Evolutionary conservation across 2,329 filamentous ascomycete genomes (phyloP).

Genomic region (Cladosporium oxysporum): DNA sequence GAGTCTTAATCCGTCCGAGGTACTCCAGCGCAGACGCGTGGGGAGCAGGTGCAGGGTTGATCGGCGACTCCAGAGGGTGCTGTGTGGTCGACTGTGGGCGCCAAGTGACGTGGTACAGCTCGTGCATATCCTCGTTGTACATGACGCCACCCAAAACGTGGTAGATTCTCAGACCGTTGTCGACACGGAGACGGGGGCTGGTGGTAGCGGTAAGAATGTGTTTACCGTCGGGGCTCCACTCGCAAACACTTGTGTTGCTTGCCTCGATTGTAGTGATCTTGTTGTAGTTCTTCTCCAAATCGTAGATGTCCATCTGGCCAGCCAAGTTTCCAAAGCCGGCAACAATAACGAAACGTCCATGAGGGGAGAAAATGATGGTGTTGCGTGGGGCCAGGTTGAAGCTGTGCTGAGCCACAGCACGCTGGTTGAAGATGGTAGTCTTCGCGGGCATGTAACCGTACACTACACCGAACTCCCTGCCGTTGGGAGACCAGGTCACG

Average conservation of each 20-base stretch:
- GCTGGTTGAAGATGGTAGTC: conserved; percentile 94
- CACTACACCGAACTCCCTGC: conserved; percentile 94
- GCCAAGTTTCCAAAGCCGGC: conserved; percentile 97
- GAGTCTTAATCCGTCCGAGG: conserved; percentile 84
- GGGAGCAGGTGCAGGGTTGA: conserved; percentile 72
- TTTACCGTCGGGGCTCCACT: conserved; percentile 95
- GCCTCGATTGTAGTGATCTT: conserved; percentile 95
- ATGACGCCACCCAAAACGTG: conserved; percentile 85
- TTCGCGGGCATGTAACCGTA: conserved; percentile 99
- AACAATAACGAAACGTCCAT: conserved; percentile 87
- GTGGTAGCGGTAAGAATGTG: conserved; percentile 98
- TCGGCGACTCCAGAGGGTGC: conserved; percentile 61
- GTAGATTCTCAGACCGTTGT: conserved; percentile 96
- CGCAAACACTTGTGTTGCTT: conserved; percentile 91
- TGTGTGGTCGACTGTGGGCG: conserved; percentile 69
- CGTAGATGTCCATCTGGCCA: conserved; percentile 96
- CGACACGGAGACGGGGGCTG: conserved; percentile 88
- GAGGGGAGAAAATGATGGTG: conserved; percentile 92
- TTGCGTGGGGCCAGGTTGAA: conserved; percentile 89
- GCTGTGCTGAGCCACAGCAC: conserved; percentile 77
- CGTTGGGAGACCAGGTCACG: conserved; percentile 97
- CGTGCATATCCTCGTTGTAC: conserved; percentile 93
- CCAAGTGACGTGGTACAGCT: conserved; percentile 88
- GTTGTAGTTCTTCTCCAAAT: conserved; percentile 87
- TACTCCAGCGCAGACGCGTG: conserved; percentile 83